Evolutionary conservation across 768 basidiomycete species (phyloP), one percentile per base, ranked within the genome.

Genomic region (Lentinus brumalis): DNA sequence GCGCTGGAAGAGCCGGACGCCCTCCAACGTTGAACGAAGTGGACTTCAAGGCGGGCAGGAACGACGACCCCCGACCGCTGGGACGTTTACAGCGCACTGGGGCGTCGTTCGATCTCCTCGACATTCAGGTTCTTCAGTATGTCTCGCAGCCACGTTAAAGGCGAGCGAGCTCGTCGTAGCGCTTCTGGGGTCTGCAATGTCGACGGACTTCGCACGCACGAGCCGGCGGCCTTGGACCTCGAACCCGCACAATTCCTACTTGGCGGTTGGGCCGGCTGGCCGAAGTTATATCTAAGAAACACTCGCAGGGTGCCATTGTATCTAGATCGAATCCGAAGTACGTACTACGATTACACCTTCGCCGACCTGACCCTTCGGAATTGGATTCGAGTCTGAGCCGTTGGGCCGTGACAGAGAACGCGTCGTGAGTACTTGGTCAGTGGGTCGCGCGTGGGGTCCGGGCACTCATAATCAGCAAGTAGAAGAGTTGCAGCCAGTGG

Each of bases 51-150:
- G 54, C 73, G 2, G 83, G 81, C 1, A 81, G 83, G 66, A 91
- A 90, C 10, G 89, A 91, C 42, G 89, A 91, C 44, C 88, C 21
- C 84, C 9, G 81, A 74, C 6, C 91, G 82, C 63, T 82, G 75
- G 65, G 89, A 88, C 6, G 82, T 76, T 16, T 85, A 81, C 40
- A 91, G 82, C 18, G 88, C 75, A 29, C 79, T 73, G 0, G 61
- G 61, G 26, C 49, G 64, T 14, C 50, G 40, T 8, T 41, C 40
- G 11, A 38, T 40, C 18, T 51, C 60, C 7, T 32, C 62, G 51
- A 41, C 53, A 5, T 52, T 32, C 9, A 60, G 29, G 14, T 50
- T 50, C 44, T 53, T 55, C 16, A 59, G 42, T n/a, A 44, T 50
- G 4, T 58, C 56, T 8, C 62, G 46, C 4, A 49, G 53, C 40